Evolutionary conservation across 805 yeast genomes (phyloP).

Genomic region (Barnettozyma populi): DNA sequence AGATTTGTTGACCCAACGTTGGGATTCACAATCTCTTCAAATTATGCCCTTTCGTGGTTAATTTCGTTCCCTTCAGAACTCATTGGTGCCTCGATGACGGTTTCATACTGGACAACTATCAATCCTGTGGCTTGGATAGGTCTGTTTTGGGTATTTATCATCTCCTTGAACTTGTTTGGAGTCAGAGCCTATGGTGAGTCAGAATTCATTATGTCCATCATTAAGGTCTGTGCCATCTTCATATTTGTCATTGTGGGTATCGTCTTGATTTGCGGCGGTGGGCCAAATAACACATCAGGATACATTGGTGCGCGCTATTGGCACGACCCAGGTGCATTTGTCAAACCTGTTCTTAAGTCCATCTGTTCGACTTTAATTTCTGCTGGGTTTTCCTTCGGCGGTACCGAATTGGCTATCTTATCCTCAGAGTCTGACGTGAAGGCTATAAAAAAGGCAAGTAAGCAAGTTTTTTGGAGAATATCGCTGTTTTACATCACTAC

Average conservation of each 20-base stretch:
- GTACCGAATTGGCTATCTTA: conserved; percentile 67
- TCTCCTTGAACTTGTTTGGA: conserved; percentile 44
- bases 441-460: conserved; percentile 55
- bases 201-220: conserved; percentile 41
- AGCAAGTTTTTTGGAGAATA: conserved; percentile 82
- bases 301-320: conserved; percentile 41
- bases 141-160: conserved; percentile 44
- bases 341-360: conserved; percentile 57
- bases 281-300: conserved; percentile 35
- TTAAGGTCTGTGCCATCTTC: conserved; percentile 40
- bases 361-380: conserved; percentile 68
- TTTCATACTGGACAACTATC: conserved; percentile 45
- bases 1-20: conserved; percentile 51
- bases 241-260: conserved; percentile 48
- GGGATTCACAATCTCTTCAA: conserved; percentile 50
- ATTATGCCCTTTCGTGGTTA: conserved; percentile 52
- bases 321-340: conserved; percentile 49
- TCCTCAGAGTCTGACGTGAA: conserved; percentile 73
- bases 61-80: conserved; percentile 54
- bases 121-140: conserved; percentile 58
- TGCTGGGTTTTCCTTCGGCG: conserved; percentile 74
- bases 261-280: conserved; percentile 40
- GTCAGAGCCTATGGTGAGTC: conserved; percentile 52
- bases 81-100: conserved; percentile 54
- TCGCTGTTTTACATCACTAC: conserved; percentile 62